phyloP scores from a whole-genome alignment of 331 rosid species.

The Saraca asoca region DNA sequence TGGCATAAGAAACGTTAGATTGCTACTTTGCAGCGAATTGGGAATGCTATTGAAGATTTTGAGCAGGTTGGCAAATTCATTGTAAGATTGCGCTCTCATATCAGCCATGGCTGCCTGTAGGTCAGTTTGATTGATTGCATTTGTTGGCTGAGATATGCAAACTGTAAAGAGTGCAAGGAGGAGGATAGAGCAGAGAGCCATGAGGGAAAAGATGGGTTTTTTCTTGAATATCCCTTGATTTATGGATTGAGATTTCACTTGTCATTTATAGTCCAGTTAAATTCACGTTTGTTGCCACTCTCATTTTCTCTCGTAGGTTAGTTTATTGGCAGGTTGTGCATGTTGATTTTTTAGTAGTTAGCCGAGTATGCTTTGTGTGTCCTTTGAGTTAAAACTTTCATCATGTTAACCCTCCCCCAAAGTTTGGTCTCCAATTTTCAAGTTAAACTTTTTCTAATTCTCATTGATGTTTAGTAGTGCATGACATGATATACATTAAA shows the following conservation, averaged over 20 bases:
- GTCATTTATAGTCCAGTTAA: not conserved
- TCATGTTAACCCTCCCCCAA: too few species aligned
- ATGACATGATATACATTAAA: too few species aligned
- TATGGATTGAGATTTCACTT: not conserved
- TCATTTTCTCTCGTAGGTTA: not conserved
- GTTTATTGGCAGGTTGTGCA: slow-evolving; percentile 4
- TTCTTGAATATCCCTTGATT: slow-evolving; percentile 24
- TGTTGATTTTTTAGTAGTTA: too few species aligned
- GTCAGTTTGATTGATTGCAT: slow-evolving; percentile 48
- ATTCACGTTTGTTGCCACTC: not conserved
- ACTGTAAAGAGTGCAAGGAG: slow-evolving; percentile 41
- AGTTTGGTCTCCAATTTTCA: too few species aligned
- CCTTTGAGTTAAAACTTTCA: too few species aligned
- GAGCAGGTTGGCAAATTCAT: slow-evolving; percentile 64
- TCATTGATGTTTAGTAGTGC: too few species aligned
- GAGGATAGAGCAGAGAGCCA: slow-evolving; percentile 59
- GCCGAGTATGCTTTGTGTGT: too few species aligned
- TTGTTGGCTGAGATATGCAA: slow-evolving; percentile 39
- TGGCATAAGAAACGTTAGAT: slow-evolving; percentile 62
- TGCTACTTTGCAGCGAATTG: slow-evolving; percentile 35
- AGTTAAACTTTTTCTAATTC: too few species aligned
- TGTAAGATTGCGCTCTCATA: slow-evolving; percentile 53
- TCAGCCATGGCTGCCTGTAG: slow-evolving; percentile 54
- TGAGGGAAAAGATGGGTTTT: slow-evolving; percentile 25
- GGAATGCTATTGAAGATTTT: slow-evolving; percentile 50